Evolutionary conservation across 495 filamentous ascomycete genomes (phyloP).

Genomic region (Clohesyomyces aquaticus): DNA sequence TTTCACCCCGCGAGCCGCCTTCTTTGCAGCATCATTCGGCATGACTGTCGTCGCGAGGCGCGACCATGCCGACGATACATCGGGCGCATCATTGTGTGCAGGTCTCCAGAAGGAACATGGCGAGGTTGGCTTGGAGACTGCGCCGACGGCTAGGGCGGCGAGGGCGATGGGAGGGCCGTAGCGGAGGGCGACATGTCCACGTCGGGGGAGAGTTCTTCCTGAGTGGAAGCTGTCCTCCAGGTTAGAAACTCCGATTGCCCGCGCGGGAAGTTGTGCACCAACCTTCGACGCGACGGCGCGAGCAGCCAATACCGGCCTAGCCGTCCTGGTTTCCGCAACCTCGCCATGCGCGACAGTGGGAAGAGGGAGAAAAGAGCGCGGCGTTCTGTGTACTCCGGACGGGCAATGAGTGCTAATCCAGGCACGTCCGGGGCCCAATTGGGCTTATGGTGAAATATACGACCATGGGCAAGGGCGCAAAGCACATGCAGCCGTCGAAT

Average conservation of each 20-base stretch:
- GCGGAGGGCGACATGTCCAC: background rate
- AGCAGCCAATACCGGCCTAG: constrained; percentile 8
- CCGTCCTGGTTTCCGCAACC: background rate
- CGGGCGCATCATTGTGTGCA: too few relatives aligned
- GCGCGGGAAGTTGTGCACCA: background rate
- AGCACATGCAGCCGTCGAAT: background rate
- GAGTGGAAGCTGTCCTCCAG: background rate
- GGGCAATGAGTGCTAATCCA: too few relatives aligned
- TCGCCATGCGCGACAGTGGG: constrained; percentile 2
- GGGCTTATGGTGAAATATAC: constrained; percentile 16
- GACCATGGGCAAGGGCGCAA: constrained; percentile 17
- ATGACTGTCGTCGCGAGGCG: too few relatives aligned
- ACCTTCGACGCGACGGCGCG: constrained; percentile 18
- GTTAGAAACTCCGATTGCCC: background rate
- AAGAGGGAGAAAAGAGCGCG: background rate
- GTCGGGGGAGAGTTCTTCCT: background rate
- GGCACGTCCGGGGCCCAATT: constrained; percentile 9
- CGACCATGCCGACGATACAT: too few relatives aligned
- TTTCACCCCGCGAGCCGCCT: too few relatives aligned
- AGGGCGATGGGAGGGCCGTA: background rate
- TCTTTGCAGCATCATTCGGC: too few relatives aligned
- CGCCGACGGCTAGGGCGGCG: background rate
- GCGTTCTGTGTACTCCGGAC: too few relatives aligned
- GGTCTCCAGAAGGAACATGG: too few relatives aligned
- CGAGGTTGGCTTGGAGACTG: background rate